Evolutionary conservation across 1,139 yeast genomes (phyloP).

Genomic region (Suhomyces anneliseae): DNA sequence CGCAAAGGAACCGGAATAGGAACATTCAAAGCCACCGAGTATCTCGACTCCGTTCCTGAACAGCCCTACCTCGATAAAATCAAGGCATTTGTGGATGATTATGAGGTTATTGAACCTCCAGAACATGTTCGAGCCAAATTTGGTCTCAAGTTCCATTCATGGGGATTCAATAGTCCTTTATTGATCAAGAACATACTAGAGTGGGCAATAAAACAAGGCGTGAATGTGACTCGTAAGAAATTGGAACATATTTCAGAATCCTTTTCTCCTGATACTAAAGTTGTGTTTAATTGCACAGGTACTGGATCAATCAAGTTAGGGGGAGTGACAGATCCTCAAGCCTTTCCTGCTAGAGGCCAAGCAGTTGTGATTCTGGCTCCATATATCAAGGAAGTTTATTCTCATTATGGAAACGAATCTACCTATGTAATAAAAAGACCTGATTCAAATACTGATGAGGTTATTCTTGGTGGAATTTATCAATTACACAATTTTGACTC

Average conservation of each 20-base stretch:
- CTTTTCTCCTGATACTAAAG: conserved; percentile 4
- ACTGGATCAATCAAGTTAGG: conserved; percentile 19
- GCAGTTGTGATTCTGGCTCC: conserved; percentile 16
- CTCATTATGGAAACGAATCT: conserved; percentile 15
- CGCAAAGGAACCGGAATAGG: conserved; percentile 18
- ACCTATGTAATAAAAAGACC: conserved; percentile 21
- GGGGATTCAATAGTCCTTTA: conserved; percentile 26
- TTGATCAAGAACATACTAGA: conserved; percentile 17
- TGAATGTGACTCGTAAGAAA: conserved; percentile 10
- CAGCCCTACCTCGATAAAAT: conserved; percentile 2
- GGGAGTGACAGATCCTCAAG: conserved; percentile 12
- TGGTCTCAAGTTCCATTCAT: conserved; percentile 20
- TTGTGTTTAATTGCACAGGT: conserved; percentile 20
- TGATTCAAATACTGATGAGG: conserved; percentile 15
- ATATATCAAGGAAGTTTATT: conserved; percentile 7
- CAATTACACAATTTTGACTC: conserved; percentile 17
- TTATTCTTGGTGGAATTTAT: conserved; percentile 20
- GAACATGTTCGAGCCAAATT: conserved; percentile 13
- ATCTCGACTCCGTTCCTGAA: conserved; percentile 3
- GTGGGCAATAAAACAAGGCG: conserved; percentile 11
- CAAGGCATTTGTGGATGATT: conserved; percentile 7
- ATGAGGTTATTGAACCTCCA: conserved; percentile 1
- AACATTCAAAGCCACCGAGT: conserved; percentile 11
- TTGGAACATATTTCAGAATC: conserved; percentile 13
- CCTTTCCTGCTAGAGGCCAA: conserved; percentile 13